These are phyloP conservation scores for Zoysia japonica DNA, from an alignment of 176 grass and related monocot species.

Conservation along the genomic window DNA sequence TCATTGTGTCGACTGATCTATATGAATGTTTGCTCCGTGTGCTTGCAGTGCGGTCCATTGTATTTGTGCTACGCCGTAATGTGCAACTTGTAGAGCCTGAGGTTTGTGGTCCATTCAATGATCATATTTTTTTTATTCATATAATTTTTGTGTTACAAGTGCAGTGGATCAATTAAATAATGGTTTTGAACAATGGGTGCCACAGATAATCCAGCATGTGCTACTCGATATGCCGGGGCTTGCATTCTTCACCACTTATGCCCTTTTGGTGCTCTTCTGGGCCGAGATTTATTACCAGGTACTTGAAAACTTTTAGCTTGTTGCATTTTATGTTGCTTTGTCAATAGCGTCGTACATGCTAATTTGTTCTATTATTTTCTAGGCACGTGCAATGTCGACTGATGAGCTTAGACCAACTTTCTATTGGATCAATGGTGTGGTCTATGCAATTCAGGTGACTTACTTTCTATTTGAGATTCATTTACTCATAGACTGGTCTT, in stretches of 20 bases:
- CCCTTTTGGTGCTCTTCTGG: slow-evolving; percentile 94
- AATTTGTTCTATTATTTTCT: slow-evolving; percentile 14
- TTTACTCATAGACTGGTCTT: not conserved
- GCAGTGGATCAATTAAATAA: not conserved
- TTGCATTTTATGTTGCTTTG: slow-evolving; percentile 5
- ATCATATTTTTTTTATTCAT: not conserved
- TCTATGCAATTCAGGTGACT: slow-evolving; percentile 82
- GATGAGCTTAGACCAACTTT: slow-evolving; percentile 90
- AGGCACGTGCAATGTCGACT: slow-evolving; percentile 93
- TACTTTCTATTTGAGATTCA: not conserved
- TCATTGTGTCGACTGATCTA: too few species aligned
- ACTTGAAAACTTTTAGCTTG: not conserved
- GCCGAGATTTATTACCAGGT: slow-evolving; percentile 99
- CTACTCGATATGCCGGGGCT: slow-evolving; percentile 92
- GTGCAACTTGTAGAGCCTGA: slow-evolving; percentile 79
- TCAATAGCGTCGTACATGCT: slow-evolving; percentile 23
- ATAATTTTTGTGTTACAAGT: not conserved
- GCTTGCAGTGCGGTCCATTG: slow-evolving; percentile 72
- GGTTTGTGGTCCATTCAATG: slow-evolving; percentile 46
- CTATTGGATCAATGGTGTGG: slow-evolving; percentile 75
- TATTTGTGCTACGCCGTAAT: slow-evolving; percentile 72
- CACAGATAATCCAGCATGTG: slow-evolving; percentile 93
- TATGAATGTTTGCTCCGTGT: not conserved
- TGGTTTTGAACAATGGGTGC: slow-evolving; percentile 27
- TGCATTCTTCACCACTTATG: slow-evolving; percentile 97